These are phyloP conservation scores for Nakazawaea sp. DNA, from an alignment of 805 yeast species.

Conservation along the genomic window DNA sequence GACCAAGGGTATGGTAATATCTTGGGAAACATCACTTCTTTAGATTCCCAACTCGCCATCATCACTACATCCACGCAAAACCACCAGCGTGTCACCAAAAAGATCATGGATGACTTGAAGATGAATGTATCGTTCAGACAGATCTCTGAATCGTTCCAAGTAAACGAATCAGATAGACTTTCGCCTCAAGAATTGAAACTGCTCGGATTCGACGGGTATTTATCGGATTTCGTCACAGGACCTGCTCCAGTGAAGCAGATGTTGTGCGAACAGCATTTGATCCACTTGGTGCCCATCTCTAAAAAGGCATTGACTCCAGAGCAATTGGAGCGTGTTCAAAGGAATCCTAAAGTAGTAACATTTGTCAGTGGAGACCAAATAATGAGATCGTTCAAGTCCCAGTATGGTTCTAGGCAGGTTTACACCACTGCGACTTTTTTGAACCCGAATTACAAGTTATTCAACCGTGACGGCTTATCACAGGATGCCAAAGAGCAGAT, in stretches of 20 bases:
- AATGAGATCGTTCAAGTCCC: slow-evolving; percentile 47
- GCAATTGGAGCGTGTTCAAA: slow-evolving; percentile 28
- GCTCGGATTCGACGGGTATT: slow-evolving; percentile 75
- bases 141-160: slow-evolving; percentile 13
- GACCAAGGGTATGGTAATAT: slow-evolving; percentile 41
- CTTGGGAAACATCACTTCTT: slow-evolving; percentile 50
- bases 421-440: slow-evolving; percentile 31
- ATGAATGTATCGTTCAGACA: slow-evolving; percentile 56
- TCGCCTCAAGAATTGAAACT: slow-evolving; percentile 26
- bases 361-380: slow-evolving; percentile 54
- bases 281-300: slow-evolving; percentile 59
- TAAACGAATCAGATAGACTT: slow-evolving; percentile 12
- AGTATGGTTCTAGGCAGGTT: slow-evolving; percentile 55
- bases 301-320: slow-evolving; percentile 32
- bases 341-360: slow-evolving; percentile 34
- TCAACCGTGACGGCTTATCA: slow-evolving; percentile 25
- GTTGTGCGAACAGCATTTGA: slow-evolving; percentile 50
- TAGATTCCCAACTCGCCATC: slow-evolving; percentile 50
- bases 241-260: slow-evolving; percentile 65
- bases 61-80: slow-evolving; percentile 49
- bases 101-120: slow-evolving; percentile 30
- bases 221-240: slow-evolving; percentile 66
- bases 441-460: slow-evolving; percentile 22
- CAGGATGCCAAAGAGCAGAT: slow-evolving; percentile 17
- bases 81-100: slow-evolving; percentile 37